Evolutionary conservation across 2,329 filamentous ascomycete genomes (phyloP), one percentile per base, ranked within the genome.

Genomic region (Elsinoe arachidis): DNA sequence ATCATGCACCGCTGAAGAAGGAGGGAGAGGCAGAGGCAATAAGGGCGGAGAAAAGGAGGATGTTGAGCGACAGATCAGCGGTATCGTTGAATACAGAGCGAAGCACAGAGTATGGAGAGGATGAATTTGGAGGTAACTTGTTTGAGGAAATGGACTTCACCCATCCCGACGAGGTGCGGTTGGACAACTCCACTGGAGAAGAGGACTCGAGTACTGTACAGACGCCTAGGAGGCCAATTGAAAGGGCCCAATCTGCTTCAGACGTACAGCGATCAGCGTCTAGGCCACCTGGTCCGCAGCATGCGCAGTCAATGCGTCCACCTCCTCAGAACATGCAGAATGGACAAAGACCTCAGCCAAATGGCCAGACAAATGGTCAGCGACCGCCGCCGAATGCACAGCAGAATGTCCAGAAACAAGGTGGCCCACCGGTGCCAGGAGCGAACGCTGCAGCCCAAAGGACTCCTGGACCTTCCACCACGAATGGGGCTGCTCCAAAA

Each of bases 111-210:
- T 75, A 76, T 55, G 54, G 54, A 10, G 79, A 81, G 60, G 78
- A 81, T 58, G 78, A 82, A 61, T 80, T 75, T 68, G 81, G 73
- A 63, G 81, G 75, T 66, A 78, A 72, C 66, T 70, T 71, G 59
- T 78, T 73, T 67, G 76, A 87, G 61, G 81, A 86, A 26, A 85
- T 75, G 11, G 74, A 78, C 47, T 72, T 76, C 53, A 68, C 80
- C 17, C 85, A 90, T 65, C 87, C 87, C 3, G 88, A 93, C 68
- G 88, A 92, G 67, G 78, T 92, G n/a, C 72, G 80, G 30, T 70
- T 91, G 49, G 76, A 71, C 41, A 67, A 69, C 53, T 64, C 61
- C 34, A 63, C 60, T 9, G 60, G 61, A 2, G 59, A 61, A 59
- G 54, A 62, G 62, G 21, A 66, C 66, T 33, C 37, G 17, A 19